Percentiles rank a stretch among this genome's conserved stretches.
Evolutionary conservation across 176 grass and related monocot species (phyloP).

Genomic region (Hordeum marinum): DNA sequence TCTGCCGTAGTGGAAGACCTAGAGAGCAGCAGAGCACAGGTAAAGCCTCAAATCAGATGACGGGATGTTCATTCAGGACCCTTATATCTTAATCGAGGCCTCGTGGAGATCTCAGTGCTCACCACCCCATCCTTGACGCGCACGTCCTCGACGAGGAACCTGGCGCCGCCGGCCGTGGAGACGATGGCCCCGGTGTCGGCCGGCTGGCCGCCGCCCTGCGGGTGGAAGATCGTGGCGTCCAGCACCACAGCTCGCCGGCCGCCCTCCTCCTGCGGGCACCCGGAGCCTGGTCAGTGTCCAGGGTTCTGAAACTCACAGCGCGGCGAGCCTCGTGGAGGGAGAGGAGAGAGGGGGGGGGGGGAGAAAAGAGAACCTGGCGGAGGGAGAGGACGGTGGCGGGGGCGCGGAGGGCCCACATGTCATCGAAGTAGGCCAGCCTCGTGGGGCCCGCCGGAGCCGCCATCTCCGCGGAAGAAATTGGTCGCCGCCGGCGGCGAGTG

Average conservation of each 20-base stretch:
- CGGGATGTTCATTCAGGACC: too few species aligned
- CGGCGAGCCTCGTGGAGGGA: background rate
- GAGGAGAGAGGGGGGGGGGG: background rate
- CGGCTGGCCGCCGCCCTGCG: slow-evolving; percentile 89
- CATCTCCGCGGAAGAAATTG: slow-evolving; percentile 19
- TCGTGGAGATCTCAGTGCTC: background rate
- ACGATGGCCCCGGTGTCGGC: slow-evolving; percentile 58
- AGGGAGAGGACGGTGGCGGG: slow-evolving; percentile 46
- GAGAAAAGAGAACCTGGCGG: slow-evolving; percentile 28
- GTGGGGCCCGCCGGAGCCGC: slow-evolving; percentile 23
- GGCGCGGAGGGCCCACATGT: slow-evolving; percentile 58
- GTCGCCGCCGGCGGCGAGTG: background rate
- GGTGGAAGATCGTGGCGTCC: slow-evolving; percentile 79
- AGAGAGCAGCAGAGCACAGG: too few species aligned
- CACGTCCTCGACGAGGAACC: slow-evolving; percentile 79
- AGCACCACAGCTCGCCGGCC: slow-evolving; percentile 55
- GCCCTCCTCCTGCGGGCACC: slow-evolving; percentile 40
- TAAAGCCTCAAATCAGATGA: background rate
- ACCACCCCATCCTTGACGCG: slow-evolving; percentile 75
- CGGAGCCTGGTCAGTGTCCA: background rate
- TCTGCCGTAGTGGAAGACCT: slow-evolving; percentile 91
- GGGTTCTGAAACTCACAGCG: background rate
- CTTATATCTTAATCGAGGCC: too few species aligned
- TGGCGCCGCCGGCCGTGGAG: slow-evolving; percentile 23
- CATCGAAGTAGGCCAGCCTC: slow-evolving; percentile 72